Conservation (phyloP, 73 alveolate genomes). For the Diophrys appendiculata region DNA sequence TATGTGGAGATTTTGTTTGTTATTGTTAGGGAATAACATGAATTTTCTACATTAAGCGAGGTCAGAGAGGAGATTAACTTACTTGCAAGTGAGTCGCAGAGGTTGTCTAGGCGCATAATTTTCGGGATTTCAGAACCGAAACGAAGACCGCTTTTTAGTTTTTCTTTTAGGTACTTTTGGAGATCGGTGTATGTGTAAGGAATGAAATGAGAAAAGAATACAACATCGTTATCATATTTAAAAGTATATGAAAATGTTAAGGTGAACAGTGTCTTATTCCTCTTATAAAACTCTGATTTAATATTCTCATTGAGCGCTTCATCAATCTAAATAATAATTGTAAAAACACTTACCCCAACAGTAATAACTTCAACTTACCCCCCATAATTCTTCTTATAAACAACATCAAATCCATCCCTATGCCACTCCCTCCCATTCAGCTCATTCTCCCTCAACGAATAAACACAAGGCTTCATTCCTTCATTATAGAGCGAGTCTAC, state of each 20-base stretch:
- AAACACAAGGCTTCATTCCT: constrained; percentile 81
- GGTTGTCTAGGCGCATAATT: constrained; percentile 46
- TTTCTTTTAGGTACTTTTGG: constrained; percentile 19
- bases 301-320: constrained; percentile 31
- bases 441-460: constrained; percentile 48
- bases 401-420: constrained; percentile 71
- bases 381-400: constrained; percentile 58
- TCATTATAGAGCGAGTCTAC: constrained; percentile 74
- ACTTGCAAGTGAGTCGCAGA: constrained; percentile 51
- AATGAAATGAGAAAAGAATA: constrained; percentile 82
- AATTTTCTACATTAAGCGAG: constrained; percentile 5
- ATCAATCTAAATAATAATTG: constrained; percentile 14
- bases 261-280: constrained; percentile 64
- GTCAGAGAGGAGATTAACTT: too few species aligned
- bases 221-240: constrained; percentile 77
- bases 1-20: constrained; percentile 52
- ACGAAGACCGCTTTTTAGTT: constrained; percentile 5
- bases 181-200: constrained; percentile 86
- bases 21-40: constrained; percentile 53
- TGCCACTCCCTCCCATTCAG: constrained; percentile 51
- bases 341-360: constrained; percentile 11
- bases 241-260: constrained; percentile 83
- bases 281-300: constrained; percentile 30
- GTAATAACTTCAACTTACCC: constrained; percentile 39
- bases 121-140: constrained; percentile 12